Evolutionary conservation across 805 yeast species (phyloP).

Genomic region (Yamadazyma takamatsuzukensis): DNA sequence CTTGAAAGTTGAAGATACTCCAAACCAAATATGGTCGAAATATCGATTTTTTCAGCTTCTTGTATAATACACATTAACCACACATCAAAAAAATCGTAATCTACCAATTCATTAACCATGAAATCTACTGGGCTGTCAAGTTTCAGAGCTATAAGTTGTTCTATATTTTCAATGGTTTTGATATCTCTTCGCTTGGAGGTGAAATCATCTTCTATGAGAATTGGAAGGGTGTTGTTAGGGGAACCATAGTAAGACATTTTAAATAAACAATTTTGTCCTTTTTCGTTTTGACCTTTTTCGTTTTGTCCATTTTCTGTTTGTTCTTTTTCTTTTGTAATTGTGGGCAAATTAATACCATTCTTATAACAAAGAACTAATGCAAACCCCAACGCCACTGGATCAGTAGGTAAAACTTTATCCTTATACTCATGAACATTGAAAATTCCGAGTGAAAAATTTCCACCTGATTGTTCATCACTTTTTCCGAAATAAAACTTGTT

Average conservation of each 20-base stretch:
- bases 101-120: conserved; percentile 41
- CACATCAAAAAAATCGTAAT: conserved; percentile 47
- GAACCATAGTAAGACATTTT: conserved; percentile 49
- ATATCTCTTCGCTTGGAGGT: conserved; percentile 33
- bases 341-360: conserved; percentile 42
- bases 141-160: conserved; percentile 1
- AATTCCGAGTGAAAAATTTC: conserved; percentile 48
- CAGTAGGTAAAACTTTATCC: conserved; percentile 45
- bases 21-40: conserved; percentile 8
- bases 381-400: conserved; percentile 52
- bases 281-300: no score
- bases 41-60: conserved; percentile 13
- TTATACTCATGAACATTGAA: conserved; percentile 37
- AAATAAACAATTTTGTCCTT: conserved; percentile 40
- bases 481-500: conserved; percentile 12
- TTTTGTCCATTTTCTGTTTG: not conserved
- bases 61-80: conserved; percentile 35
- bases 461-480: conserved; percentile 10
- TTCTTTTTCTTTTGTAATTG: conserved; percentile 8
- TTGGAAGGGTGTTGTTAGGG: conserved; percentile 48
- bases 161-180: conserved; percentile 8
- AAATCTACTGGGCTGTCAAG: conserved; percentile 10
- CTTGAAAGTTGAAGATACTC: conserved; percentile 3
- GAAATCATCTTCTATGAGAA: conserved; percentile 52
- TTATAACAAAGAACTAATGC: conserved; percentile 46